Percentiles rank a stretch among this genome's conserved stretches.
These are phyloP conservation scores for Fusarium sp. DNA, from an alignment of 2,329 filamentous ascomycete species.

Conservation along the genomic window DNA sequence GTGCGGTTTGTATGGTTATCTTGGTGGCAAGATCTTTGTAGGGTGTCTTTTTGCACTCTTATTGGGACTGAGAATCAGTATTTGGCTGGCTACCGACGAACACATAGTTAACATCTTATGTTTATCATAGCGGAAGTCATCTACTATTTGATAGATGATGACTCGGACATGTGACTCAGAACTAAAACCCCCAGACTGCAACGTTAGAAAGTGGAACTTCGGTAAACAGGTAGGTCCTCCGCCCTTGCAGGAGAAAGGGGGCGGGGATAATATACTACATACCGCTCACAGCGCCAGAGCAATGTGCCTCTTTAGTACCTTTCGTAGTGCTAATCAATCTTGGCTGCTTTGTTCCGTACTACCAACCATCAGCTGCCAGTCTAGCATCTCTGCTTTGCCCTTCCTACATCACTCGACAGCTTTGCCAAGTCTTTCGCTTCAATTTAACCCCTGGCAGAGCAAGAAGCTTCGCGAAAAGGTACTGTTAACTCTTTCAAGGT, in stretches of 20 bases:
- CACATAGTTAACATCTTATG: background rate
- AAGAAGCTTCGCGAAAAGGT: constrained; percentile 25
- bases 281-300: background rate
- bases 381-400: constrained; percentile 1
- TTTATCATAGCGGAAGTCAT: background rate
- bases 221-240: constrained; percentile 2
- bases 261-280: constrained; percentile 4
- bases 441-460: constrained; percentile 10
- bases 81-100: background rate
- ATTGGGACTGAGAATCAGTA: background rate
- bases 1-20: background rate
- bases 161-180: constrained; percentile 24
- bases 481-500: constrained; percentile 13
- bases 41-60: background rate
- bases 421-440: constrained; percentile 32
- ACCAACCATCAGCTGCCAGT: background rate
- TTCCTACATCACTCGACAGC: background rate
- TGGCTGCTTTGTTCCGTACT: background rate
- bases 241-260: constrained; percentile 13
- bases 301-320: background rate
- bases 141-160: background rate
- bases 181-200: constrained; percentile 31
- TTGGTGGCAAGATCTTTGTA: background rate
- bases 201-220: background rate
- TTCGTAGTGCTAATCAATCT: background rate